Base-by-base conservation (phyloP, 1,139 yeast genomes). In the Yamadazyma spencermartinsiae region DNA sequence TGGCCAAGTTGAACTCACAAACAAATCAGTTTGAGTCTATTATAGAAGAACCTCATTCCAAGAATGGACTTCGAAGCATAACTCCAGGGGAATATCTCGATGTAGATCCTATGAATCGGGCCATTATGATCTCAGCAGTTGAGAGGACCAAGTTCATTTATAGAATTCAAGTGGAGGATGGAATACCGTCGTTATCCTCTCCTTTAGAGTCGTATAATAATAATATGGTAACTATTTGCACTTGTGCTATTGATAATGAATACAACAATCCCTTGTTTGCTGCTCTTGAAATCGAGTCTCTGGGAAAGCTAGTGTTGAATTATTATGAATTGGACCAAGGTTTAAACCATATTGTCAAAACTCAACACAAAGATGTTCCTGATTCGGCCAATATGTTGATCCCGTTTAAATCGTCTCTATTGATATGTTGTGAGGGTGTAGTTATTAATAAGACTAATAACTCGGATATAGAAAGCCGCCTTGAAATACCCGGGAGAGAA, bases 271-370 rank as follows among this genome's bases (percentile, higher is more conserved):
- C 98, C 0, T 55, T 78, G 5, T 89, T 88, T 71, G 95, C 88
- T 0, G 75, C 92, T 0, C 61, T 92, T 14, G 98, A 92, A 56
- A 65, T 76, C n/a, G 86, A 80, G 38, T 73, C 77, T 46, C 34
- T 38, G 14, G 46, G 46, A n/a, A 48, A 43, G 38, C 1, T 37
- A 3, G 43, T 44, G 13, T 61, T 90, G 41, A 74, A 78, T 7
- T 84, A 76, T 56, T 90, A 90, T 60, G 94, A 87, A 54, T 64
- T 90, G 21, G 98, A 92, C 58, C 74, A 86, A 37, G 96, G 98
- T 0, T 66, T 90, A 38, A 89, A 90, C 54, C 86, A 84, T 54
- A 76, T 89, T 2, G 70, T 84, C 2, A 75, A 74, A 40, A 50
- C 50, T 16, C 68, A 76, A 41, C 57, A 76, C 13, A n/a, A 38